Base-by-base conservation (phyloP, 2,329 filamentous ascomycete genomes). In the Raffaelea albimanens region DNA sequence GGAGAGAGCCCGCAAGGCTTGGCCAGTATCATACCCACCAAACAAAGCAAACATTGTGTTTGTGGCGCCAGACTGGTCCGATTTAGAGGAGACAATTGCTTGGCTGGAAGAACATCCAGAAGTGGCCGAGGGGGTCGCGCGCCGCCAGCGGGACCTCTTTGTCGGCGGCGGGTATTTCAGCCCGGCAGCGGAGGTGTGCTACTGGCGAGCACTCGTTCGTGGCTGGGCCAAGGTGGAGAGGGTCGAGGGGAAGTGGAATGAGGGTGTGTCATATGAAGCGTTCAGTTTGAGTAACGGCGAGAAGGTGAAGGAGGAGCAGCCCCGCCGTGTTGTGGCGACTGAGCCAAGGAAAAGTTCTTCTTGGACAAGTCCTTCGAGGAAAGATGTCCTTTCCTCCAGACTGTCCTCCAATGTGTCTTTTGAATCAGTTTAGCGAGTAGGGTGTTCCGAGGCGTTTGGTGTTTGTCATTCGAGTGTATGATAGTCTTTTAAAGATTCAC, bases 121-220 rank as follows among this genome's bases (percentile, higher is more conserved):
- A 2, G 57, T 69, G 3, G 71, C 72, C 2, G 64, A 65, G 53
- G 67, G 66, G 0, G 75, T 77, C 43, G 72, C 72, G 16, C 52
- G 58, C 41, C 59, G 71, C 31, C 73, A 76, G 61, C 64, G 71
- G 45, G 64, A 61, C 14, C 46, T 67, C 43, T 71, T 70, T 55
- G 61, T 63, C 1, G 65, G 59, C 13, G 63, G 60, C 0, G 72
- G 71, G 1, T 71, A 73, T 54, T 59, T 73, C 41, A 71, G 68
- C 49, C 65, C 66, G 14, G 71, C 71, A n/a, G 71, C 72, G 0
- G 73, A 76, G 58, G 61, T 57, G 49, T 77, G 73, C 53, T 77
- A 76, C 60, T 77, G 73, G 73, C 63, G 73, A 38, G 68, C 65
- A 1, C 47, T 73, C 51, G 57, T 77, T 20, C 63, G 64, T 47